These are phyloP conservation scores for Suhomyces maxii DNA, from an alignment of 1,139 yeast species.

Conservation along the genomic window DNA sequence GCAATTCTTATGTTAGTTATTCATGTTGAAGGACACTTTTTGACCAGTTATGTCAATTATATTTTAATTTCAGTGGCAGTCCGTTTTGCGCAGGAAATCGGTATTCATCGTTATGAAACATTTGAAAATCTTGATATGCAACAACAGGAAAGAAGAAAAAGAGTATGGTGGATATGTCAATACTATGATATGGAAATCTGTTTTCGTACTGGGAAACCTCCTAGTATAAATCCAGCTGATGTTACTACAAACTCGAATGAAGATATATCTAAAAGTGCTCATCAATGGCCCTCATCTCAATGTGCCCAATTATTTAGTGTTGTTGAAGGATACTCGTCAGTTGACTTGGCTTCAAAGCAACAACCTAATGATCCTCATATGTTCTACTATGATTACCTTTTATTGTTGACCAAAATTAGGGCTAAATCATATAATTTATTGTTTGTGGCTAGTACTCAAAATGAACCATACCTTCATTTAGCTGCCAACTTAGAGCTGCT, in stretches of 20 bases:
- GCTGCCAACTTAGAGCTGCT: conserved; percentile 11
- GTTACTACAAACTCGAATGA: conserved; percentile 18
- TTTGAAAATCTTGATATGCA: conserved; percentile 34
- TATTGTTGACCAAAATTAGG: conserved; percentile 28
- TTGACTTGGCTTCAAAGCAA: neutral
- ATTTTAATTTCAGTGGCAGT: conserved; percentile 52
- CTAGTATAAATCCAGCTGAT: conserved; percentile 53
- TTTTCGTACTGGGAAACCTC: conserved; percentile 60
- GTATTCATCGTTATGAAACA: conserved; percentile 61
- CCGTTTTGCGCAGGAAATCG: conserved; percentile 63
- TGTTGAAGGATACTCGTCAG: neutral
- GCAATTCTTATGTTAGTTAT: conserved; percentile 47
- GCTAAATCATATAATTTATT: conserved; percentile 29
- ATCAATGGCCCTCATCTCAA: neutral
- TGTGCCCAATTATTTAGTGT: neutral
- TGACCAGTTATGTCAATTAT: conserved; percentile 44
- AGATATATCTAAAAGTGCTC: conserved; percentile 2
- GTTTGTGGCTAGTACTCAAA: conserved; percentile 29
- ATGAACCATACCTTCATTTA: conserved; percentile 10
- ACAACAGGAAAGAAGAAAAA: conserved; percentile 41
- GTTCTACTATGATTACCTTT: conserved; percentile 14
- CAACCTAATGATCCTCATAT: neutral
- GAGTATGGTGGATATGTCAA: conserved; percentile 59
- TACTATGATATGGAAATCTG: conserved; percentile 55
- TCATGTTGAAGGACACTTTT: conserved; percentile 45